Conservation (phyloP, 352 stramenopile species). For the Phytophthora nicotianae region DNA sequence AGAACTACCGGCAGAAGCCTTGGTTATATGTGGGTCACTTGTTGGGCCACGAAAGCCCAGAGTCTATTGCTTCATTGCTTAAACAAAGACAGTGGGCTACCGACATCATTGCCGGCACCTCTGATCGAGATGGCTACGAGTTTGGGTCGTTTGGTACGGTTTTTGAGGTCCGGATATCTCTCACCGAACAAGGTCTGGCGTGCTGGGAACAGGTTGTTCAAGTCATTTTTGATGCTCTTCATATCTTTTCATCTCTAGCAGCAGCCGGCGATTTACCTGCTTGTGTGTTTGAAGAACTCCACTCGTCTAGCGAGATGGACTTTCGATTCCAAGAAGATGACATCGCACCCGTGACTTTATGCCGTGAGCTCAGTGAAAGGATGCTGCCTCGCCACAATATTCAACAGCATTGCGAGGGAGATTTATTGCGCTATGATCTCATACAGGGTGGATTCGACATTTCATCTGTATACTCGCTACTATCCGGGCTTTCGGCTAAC, state of each 20-base stretch:
- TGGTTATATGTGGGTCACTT: conserved; percentile 55
- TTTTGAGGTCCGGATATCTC: conserved; percentile 60
- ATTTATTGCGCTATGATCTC: conserved; percentile 65
- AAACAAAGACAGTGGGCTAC: conserved; percentile 50
- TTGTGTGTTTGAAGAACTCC: conserved; percentile 71
- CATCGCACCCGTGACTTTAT: conserved; percentile 39
- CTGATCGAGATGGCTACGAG: conserved; percentile 60
- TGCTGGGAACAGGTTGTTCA: conserved; percentile 53
- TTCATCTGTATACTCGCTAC: conserved; percentile 26
- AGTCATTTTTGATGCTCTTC: conserved; percentile 55
- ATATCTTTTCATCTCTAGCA: conserved; percentile 22
- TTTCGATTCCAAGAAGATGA: conserved; percentile 75
- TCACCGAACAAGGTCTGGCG: conserved; percentile 47
- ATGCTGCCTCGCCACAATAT: conserved; percentile 58
- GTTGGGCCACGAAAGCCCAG: conserved; percentile 58
- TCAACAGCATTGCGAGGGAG: conserved; percentile 25
- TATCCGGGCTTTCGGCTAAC: conserved; percentile 47
- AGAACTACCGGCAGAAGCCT: conserved; percentile 54
- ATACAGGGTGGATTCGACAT: conserved; percentile 57
- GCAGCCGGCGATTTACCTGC: conserved; percentile 22
- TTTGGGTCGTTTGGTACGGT: conserved; percentile 63
- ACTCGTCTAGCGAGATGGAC: conserved; percentile 46
- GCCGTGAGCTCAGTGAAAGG: conserved; percentile 53
- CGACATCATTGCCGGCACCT: conserved; percentile 51
- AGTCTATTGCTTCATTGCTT: conserved; percentile 46